Base-by-base conservation (phyloP, 2,329 filamentous ascomycete species). In the Fusarium haematococcum region DNA sequence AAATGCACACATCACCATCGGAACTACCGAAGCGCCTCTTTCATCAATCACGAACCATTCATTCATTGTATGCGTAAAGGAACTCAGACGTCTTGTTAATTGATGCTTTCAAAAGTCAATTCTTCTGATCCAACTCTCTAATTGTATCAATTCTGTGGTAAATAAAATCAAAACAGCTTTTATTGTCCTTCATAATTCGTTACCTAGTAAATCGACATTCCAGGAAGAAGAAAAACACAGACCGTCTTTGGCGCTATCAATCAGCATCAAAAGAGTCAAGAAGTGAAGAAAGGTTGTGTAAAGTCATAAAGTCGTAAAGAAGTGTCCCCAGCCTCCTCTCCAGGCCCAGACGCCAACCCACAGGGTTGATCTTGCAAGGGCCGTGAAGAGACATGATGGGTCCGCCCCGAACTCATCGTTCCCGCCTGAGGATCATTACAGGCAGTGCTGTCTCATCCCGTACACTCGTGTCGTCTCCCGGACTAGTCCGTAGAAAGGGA, bases 101-200 rank as follows among this genome's bases (percentile, higher is more conserved):
- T 30, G 45, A 67, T 58, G 41, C 63, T 63, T 35, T 67, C 37
- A 66, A 68, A 52, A 30, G 20, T 68, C 48, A 50, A 48, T 54
- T 30, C 67, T 45, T 74, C 54, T 75, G 69, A 67, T 69, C 70
- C 71, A 65, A 71, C 68, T 65, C 65, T 77, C 70, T 76, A 76
- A 68, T 73, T 69, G 68, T 78, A 67, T 78, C 71, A 52, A 73
- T 66, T 67, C 75, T 76, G 66, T 52, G 48, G 48, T 60, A 77
- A 76, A 75, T 60, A 77, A 76, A 75, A 57, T 35, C 54, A 57
- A 75, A 79, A 77, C 74, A 78, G 77, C 79, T 84, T 84, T 83
- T 83, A 81, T 83, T 83, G 79, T 80, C 82, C 81, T 79, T 83
- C 81, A 79, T 83, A 81, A 83, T 65, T 84, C 82, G 82, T 84